Percentiles rank a stretch among this genome's conserved stretches.
phyloP scores from a whole-genome alignment of 2,329 filamentous ascomycete genomes.

The Botryotinia convoluta region DNA sequence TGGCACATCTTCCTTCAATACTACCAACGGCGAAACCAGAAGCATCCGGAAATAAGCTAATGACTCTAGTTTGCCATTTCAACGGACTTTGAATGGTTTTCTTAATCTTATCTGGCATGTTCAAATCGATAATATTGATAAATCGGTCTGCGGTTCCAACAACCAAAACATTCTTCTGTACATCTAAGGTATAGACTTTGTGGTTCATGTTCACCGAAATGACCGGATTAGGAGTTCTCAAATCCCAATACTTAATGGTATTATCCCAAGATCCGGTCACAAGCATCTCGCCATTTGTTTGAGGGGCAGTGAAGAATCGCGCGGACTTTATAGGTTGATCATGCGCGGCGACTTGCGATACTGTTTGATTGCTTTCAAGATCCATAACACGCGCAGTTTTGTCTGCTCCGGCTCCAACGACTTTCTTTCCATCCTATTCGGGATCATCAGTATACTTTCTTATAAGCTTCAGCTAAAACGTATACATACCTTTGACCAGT shows the following conservation, averaged over 20 bases:
- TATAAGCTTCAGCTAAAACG: background rate
- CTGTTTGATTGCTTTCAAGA: conserved; percentile 62
- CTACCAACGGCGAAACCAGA: conserved; percentile 92
- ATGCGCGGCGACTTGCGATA: conserved; percentile 74
- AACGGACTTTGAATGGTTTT: conserved; percentile 94
- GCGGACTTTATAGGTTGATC: conserved; percentile 78
- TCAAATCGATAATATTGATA: conserved; percentile 91
- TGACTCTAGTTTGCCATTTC: conserved; percentile 96
- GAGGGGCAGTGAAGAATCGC: conserved; percentile 69
- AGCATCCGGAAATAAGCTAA: conserved; percentile 91
- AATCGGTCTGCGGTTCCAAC: conserved; percentile 92
- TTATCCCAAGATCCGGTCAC: conserved; percentile 94
- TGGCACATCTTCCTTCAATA: conserved; percentile 95
- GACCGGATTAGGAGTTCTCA: conserved; percentile 63
- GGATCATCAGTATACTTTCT: conserved; percentile 20
- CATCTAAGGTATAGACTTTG: conserved; percentile 87
- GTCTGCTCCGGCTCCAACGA: conserved; percentile 85
- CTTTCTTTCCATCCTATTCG: conserved; percentile 78
- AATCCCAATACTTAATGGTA: conserved; percentile 86
- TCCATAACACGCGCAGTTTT: conserved; percentile 89
- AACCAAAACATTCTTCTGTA: conserved; percentile 83
- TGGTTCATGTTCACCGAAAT: conserved; percentile 68
- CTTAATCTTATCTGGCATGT: conserved; percentile 86
- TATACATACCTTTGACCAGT: conserved; percentile 80
- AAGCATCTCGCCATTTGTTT: conserved; percentile 68